phyloP scores from a whole-genome alignment of 805 yeast species.

The Torulaspora delbrueckii region DNA sequence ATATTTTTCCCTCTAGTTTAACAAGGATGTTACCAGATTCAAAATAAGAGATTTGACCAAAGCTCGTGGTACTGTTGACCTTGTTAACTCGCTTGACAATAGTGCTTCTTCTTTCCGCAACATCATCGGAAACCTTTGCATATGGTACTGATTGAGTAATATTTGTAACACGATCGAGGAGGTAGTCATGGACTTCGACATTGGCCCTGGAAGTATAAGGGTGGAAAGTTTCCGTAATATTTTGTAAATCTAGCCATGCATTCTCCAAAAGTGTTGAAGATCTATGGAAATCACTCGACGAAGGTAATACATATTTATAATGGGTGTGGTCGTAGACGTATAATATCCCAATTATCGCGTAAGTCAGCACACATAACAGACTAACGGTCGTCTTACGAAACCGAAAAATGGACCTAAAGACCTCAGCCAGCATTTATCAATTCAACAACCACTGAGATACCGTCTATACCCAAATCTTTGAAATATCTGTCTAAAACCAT shows the following conservation, averaged over 20 bases:
- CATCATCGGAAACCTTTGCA: constrained; percentile 38
- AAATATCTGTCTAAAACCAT: neutral
- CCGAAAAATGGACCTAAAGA: constrained; percentile 51
- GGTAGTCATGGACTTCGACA: constrained; percentile 67
- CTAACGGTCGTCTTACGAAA: constrained; percentile 70
- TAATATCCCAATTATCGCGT: constrained; percentile 39
- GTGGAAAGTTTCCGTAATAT: constrained; percentile 61
- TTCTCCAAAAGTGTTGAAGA: constrained; percentile 34
- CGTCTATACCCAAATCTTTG: neutral
- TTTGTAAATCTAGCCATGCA: constrained; percentile 71
- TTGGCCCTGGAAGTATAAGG: constrained; percentile 76
- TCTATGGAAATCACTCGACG: constrained; percentile 37
- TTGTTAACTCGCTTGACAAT: constrained; percentile 49
- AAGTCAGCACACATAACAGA: constrained; percentile 47
- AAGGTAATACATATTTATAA: constrained; percentile 20
- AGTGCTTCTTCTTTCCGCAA: constrained; percentile 37
- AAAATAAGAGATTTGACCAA: constrained; percentile 57
- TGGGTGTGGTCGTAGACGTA: constrained; percentile 27
- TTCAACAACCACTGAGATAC: neutral
- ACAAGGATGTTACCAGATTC: constrained; percentile 81
- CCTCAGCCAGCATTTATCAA: constrained; percentile 16
- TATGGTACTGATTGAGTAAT: constrained; percentile 30
- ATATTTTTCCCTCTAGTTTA: constrained; percentile 60
- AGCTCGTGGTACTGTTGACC: constrained; percentile 40
- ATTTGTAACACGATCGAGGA: constrained; percentile 41